These are phyloP conservation scores for Thamnidium elegans DNA, from an alignment of 192 early-diverging fungal genomes.

Conservation along the genomic window DNA sequence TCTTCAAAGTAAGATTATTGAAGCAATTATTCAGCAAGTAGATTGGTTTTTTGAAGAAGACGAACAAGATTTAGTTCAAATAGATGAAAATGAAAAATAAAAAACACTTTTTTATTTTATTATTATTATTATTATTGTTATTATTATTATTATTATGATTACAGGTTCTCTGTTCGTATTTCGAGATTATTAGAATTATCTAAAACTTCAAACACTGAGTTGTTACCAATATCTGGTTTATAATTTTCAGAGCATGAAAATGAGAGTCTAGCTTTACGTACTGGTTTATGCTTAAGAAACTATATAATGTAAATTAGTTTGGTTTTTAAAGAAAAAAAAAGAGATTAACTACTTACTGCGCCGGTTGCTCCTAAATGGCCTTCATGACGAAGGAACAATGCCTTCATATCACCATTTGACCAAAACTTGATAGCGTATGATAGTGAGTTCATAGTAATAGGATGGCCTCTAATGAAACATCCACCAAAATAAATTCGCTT, in stretches of 20 bases:
- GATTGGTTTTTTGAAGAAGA: slow-evolving; percentile 56
- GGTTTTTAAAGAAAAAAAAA: background rate
- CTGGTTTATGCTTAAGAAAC: slow-evolving; percentile 57
- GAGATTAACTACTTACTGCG: slow-evolving; percentile 43
- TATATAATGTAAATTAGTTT: background rate
- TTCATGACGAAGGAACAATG: slow-evolving; percentile 94
- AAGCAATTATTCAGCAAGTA: slow-evolving; percentile 66
- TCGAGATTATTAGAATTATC: slow-evolving; percentile 31
- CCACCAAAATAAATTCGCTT: slow-evolving; percentile 94
- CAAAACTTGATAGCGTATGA: slow-evolving; percentile 97
- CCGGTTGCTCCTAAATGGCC: slow-evolving; percentile 95
- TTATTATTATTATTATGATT: too few species aligned
- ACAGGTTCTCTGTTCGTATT: slow-evolving; percentile 11
- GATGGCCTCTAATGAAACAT: slow-evolving; percentile 95
- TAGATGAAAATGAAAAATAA: background rate
- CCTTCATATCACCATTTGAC: slow-evolving; percentile 93
- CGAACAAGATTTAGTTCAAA: background rate
- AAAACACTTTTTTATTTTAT: background rate
- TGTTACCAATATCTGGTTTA: slow-evolving; percentile 33
- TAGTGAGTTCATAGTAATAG: slow-evolving; percentile 95
- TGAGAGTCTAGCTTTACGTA: slow-evolving; percentile 35
- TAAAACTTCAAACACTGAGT: slow-evolving; percentile 26
- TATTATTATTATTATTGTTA: background rate
- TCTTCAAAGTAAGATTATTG: slow-evolving; percentile 66
- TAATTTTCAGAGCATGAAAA: slow-evolving; percentile 86